Percentiles rank a stretch among this genome's conserved stretches.
Conservation (phyloP, 2,329 filamentous ascomycete genomes). For the Exophiala bonariae region DNA sequence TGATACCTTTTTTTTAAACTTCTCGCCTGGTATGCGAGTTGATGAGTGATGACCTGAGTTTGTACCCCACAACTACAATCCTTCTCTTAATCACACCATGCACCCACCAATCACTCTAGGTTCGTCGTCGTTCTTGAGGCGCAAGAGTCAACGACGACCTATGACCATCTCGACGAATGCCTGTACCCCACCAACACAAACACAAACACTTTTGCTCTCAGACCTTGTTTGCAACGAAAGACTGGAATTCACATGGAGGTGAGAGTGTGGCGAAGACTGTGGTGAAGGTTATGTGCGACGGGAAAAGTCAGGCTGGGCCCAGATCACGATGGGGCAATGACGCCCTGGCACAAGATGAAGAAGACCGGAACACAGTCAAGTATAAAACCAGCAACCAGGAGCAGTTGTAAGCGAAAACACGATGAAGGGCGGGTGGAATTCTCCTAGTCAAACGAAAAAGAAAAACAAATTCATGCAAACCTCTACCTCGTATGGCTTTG, state of each 20-base stretch:
- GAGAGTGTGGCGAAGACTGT: too few species aligned
- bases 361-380: slow-evolving; percentile 5
- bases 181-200: too few species aligned
- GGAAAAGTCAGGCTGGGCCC: too few species aligned
- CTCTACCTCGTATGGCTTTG: background rate
- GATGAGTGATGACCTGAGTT: slow-evolving; percentile 27
- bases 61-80: slow-evolving; percentile 20
- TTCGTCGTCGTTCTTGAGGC: background rate
- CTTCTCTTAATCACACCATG: slow-evolving; percentile 16
- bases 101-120: slow-evolving; percentile 7
- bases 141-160: background rate
- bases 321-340: too few species aligned
- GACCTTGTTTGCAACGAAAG: background rate
- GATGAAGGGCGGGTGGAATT: slow-evolving; percentile 15
- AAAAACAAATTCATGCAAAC: slow-evolving; percentile 9
- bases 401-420: slow-evolving; percentile 6
- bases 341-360: slow-evolving; percentile 1
- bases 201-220: slow-evolving; percentile 1
- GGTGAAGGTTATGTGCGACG: too few species aligned
- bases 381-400: slow-evolving; percentile 4
- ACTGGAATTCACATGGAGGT: too few species aligned
- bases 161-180: too few species aligned
- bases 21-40: slow-evolving; percentile 27
- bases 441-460: slow-evolving; percentile 15
- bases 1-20: slow-evolving; percentile 25